Conservation (phyloP, 371 early-diverging fungal genomes). For the Mucor saturninus region DNA sequence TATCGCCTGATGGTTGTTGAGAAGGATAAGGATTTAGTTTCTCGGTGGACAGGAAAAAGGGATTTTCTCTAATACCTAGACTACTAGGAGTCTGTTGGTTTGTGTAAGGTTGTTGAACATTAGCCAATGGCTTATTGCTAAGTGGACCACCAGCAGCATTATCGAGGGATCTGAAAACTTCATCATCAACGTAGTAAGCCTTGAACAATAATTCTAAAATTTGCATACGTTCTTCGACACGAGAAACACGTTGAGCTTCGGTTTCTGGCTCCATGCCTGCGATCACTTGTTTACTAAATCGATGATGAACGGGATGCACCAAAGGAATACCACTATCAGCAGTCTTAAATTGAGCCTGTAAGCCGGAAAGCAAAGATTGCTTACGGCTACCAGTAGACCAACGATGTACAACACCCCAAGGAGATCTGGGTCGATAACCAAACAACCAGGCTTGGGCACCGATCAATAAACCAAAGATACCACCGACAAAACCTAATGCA, state of each 20-base stretch:
- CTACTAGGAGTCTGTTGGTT: slow-evolving; percentile 9
- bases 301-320: slow-evolving; percentile 51
- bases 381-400: slow-evolving; percentile 55
- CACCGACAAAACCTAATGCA: slow-evolving; percentile 56
- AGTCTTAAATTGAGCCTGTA: slow-evolving; percentile 46
- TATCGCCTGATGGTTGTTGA: slow-evolving; percentile 5
- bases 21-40: slow-evolving; percentile 19
- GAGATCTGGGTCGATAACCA: slow-evolving; percentile 53
- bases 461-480: slow-evolving; percentile 54
- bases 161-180: slow-evolving; percentile 51
- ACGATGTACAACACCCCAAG: slow-evolving; percentile 58
- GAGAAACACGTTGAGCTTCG: slow-evolving; percentile 35
- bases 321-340: slow-evolving; percentile 50
- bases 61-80: slow-evolving; percentile 8
- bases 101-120: not conserved
- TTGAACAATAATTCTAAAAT: slow-evolving; percentile 39
- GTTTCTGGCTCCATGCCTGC: slow-evolving; percentile 21
- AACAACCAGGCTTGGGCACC: slow-evolving; percentile 55
- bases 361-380: slow-evolving; percentile 44
- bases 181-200: slow-evolving; percentile 46
- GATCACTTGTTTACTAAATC: slow-evolving; percentile 40
- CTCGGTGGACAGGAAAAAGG: slow-evolving; percentile 26
- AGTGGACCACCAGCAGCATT: slow-evolving; percentile 8
- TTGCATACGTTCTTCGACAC: slow-evolving; percentile 45
- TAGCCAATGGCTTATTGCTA: not conserved